Base-by-base conservation (phyloP, 305 asterid species). In the Coffea humblotiana region DNA sequence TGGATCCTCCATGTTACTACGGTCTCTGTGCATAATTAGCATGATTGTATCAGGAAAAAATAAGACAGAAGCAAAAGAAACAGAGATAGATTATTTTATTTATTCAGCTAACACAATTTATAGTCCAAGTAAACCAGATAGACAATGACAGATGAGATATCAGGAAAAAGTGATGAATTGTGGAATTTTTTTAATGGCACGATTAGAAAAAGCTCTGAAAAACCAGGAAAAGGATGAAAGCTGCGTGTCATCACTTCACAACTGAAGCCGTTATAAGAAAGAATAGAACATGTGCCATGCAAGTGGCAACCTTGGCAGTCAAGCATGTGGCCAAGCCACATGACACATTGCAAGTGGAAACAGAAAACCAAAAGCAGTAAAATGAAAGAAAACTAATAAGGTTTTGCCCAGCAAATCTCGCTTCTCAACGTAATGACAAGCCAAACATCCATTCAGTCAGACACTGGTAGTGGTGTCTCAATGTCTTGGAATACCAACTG, bases 1-100 rank as follows among this genome's bases (percentile, higher is more conserved):
- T 45, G 98, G 94, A 84, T 96, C 99, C 90, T 96, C 99, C 99
- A 96, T 94, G 93, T 86, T 93, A 86, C 94, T 91, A 82, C 97
- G 90, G 77, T 94, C 99, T 84, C 99, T 94, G 96, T 80, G 87
- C 72, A 74, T 78, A 78, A 82, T 85, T 72, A 79, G 35, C 2
- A 27, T 8, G 16, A 75, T 48, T 58, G 60, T 61, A 60, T n/a
- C 60, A 70, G 71, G 60, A 49, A 45, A 45, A 27, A 23, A 45
- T 6, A 16, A 19, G 2, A 51, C 11, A 45, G 60, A 11, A 71
- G 35, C 35, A 58, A 58, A 18, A 6, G 8, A 58, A 18, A 21
- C 64, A 58, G 25, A 58, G 3, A 12, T 8, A 54, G 60, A 18
- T 1, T 54, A 3, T 1, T 54, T 11, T 54, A 13, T 11, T 13